phyloP scores from a whole-genome alignment of 2,329 filamentous ascomycete species.

The Atkinsonella texensis region DNA sequence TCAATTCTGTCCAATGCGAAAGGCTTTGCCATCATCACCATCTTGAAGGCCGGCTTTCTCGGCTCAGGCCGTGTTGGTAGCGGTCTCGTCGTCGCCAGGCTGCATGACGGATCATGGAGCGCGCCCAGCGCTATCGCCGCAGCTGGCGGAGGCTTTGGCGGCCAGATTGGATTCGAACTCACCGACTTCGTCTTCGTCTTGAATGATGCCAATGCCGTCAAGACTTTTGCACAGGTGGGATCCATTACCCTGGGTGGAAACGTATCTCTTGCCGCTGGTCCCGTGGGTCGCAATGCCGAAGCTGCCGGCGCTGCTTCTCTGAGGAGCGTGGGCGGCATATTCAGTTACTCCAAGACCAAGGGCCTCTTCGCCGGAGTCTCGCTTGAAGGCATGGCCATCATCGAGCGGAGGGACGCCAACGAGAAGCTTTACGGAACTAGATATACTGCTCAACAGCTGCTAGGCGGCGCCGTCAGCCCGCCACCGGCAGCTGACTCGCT shows the following conservation, averaged over 20 bases:
- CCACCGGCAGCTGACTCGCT: slow-evolving; percentile 76
- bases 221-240: slow-evolving; percentile 85
- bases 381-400: slow-evolving; percentile 82
- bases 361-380: slow-evolving; percentile 93
- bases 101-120: slow-evolving; percentile 68
- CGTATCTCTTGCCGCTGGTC: slow-evolving; percentile 88
- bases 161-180: slow-evolving; percentile 77
- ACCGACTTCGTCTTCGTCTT: slow-evolving; percentile 98
- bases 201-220: slow-evolving; percentile 80
- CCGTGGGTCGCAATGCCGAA: slow-evolving; percentile 88
- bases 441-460: slow-evolving; percentile 68
- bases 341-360: slow-evolving; percentile 97
- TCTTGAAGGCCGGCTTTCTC: slow-evolving; percentile 79
- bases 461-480: slow-evolving; percentile 64
- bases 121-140: slow-evolving; percentile 73
- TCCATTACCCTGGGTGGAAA: slow-evolving; percentile 91
- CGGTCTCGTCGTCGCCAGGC: slow-evolving; percentile 68
- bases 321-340: slow-evolving; percentile 80
- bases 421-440: slow-evolving; percentile 86
- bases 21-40: slow-evolving; percentile 75
- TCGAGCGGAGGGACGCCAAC: slow-evolving; percentile 93
- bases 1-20: slow-evolving; percentile 84
- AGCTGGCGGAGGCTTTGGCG: slow-evolving; percentile 70
- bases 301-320: slow-evolving; percentile 88
- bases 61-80: slow-evolving; percentile 73